Evolutionary conservation across 345 rosid species (phyloP).

Genomic region (Cardamine occulta): DNA sequence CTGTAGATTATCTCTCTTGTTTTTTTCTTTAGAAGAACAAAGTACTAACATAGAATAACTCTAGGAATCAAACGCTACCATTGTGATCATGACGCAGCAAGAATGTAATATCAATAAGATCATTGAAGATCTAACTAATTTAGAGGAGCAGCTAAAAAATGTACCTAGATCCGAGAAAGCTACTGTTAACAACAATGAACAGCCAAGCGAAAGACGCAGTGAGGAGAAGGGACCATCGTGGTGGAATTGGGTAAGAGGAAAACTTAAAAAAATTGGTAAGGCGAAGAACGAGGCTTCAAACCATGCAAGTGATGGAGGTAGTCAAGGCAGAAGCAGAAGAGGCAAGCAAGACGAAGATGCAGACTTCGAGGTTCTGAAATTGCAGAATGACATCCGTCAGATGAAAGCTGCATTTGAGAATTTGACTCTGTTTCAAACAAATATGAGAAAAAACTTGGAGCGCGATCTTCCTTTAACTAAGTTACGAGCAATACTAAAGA

Average conservation of each 20-base stretch:
- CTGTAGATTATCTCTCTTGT: constrained; percentile 9
- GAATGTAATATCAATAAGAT: constrained; percentile 14
- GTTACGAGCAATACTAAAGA: neutral
- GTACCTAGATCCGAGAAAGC: neutral
- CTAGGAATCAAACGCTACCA: neutral
- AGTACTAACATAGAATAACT: constrained; percentile 9
- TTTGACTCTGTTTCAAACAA: neutral
- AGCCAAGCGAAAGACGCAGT: neutral
- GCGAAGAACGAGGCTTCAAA: constrained; percentile 8
- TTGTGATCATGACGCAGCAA: constrained; percentile 17
- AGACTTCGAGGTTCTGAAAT: neutral
- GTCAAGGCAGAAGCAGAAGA: constrained; percentile 19
- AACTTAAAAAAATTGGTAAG: neutral
- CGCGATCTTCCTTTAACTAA: neutral
- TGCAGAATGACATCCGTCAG: constrained; percentile 33
- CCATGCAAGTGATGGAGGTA: constrained; percentile 21
- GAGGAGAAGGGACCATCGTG: neutral
- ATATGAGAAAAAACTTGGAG: neutral
- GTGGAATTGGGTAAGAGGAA: neutral
- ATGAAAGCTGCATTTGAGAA: constrained; percentile 31
- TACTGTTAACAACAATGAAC: neutral
- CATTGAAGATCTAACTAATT: neutral
- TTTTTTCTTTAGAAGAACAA: constrained; percentile 5
- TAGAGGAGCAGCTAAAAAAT: neutral
- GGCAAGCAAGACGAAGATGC: neutral